Percentiles rank a stretch among this genome's conserved stretches.
These are phyloP conservation scores for Arctostaphylos glauca DNA, from an alignment of 148 eudicot genomes.

Conservation along the genomic window DNA sequence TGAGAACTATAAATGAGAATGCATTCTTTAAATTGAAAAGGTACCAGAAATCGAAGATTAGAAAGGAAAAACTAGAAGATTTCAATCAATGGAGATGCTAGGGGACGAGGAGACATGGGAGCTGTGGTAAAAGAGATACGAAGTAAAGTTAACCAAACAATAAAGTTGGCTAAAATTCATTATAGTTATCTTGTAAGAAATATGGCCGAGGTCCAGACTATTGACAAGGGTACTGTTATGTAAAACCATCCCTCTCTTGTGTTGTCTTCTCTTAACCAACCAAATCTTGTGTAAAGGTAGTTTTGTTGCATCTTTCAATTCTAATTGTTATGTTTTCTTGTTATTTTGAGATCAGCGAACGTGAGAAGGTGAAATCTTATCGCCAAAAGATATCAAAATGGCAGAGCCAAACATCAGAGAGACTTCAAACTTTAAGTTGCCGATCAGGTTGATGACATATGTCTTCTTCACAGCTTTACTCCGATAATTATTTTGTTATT, in stretches of 20 bases:
- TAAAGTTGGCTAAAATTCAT: background rate
- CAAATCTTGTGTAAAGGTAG: constrained; percentile 7
- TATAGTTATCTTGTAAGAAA: background rate
- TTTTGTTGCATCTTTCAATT: background rate
- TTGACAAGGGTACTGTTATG: background rate
- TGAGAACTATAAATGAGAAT: background rate
- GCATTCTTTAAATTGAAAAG: background rate
- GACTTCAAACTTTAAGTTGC: constrained; percentile 57
- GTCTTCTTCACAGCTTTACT: background rate
- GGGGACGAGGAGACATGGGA: background rate
- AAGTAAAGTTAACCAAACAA: background rate
- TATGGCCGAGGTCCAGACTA: background rate
- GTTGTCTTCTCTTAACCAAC: constrained; percentile 8
- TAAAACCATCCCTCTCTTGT: constrained; percentile 14
- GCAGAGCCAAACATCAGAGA: constrained; percentile 85
- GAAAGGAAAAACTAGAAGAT: background rate
- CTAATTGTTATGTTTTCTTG: background rate
- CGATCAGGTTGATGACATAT: constrained; percentile 56
- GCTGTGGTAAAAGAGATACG: background rate
- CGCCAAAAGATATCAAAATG: constrained; percentile 92
- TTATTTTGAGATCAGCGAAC: constrained; percentile 51
- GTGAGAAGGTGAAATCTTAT: constrained; percentile 87
- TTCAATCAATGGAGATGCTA: background rate
- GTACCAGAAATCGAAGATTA: background rate
- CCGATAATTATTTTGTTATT: background rate